Conservation (phyloP, 345 rosid genomes). For the Fremontodendron californicum region DNA sequence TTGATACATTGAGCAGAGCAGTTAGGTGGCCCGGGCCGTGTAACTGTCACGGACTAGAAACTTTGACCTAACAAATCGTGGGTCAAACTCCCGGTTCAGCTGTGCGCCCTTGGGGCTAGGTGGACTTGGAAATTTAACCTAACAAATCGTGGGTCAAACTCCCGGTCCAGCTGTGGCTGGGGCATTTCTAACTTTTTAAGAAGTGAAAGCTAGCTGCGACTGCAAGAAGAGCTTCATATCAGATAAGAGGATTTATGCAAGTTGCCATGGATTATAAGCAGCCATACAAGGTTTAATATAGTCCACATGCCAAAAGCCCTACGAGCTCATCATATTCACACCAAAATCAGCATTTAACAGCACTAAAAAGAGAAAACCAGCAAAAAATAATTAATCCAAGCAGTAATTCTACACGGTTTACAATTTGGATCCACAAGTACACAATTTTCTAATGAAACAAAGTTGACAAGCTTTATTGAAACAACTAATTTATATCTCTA, state of each 20-base stretch:
- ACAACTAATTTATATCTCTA: slow-evolving; percentile 22
- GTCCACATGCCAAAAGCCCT: too few relatives aligned
- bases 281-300: too few relatives aligned
- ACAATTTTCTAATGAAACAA: slow-evolving; percentile 24
- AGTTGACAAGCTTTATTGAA: slow-evolving; percentile 7
- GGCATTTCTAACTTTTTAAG: too few relatives aligned
- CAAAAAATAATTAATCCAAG: neutral
- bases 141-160: too few relatives aligned
- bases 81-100: too few relatives aligned
- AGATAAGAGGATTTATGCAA: neutral
- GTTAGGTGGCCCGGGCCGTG: too few relatives aligned
- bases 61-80: too few relatives aligned
- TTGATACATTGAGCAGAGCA: too few relatives aligned
- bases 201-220: neutral
- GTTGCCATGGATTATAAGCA: neutral
- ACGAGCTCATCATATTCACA: neutral
- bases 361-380: neutral
- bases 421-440: slow-evolving; percentile 3
- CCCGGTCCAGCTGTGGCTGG: too few relatives aligned
- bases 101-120: too few relatives aligned
- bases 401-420: neutral
- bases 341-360: neutral
- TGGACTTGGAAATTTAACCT: too few relatives aligned
- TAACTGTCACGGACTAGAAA: too few relatives aligned
- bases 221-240: neutral